Evolutionary conservation across 768 basidiomycete genomes (phyloP).

Genomic region (Coprinopsis sp.): DNA sequence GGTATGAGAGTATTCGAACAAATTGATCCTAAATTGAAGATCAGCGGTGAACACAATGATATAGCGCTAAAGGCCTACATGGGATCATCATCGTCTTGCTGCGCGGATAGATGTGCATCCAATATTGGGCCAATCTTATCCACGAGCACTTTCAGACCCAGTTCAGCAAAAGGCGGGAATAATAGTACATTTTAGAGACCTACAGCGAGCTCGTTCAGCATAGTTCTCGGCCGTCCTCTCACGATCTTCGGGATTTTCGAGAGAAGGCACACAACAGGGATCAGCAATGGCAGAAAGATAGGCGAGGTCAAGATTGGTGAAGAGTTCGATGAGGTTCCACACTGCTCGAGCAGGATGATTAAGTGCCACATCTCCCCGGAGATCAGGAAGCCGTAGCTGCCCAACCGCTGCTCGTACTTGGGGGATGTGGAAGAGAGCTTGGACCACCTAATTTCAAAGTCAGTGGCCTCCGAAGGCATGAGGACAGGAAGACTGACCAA

Average conservation of each 20-base stretch:
- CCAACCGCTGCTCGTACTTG: slow-evolving; percentile 53
- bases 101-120: slow-evolving; percentile 39
- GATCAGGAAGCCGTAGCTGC: slow-evolving; percentile 25
- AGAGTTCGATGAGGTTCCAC: slow-evolving; percentile 60
- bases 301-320: slow-evolving; percentile 66
- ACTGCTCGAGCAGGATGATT: slow-evolving; percentile 35
- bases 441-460: slow-evolving; percentile 34
- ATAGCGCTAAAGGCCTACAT: slow-evolving; percentile 25
- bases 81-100: slow-evolving; percentile 28
- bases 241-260: slow-evolving; percentile 23
- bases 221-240: slow-evolving; percentile 22
- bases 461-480: slow-evolving; percentile 1
- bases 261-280: slow-evolving; percentile 42
- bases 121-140: slow-evolving; percentile 37
- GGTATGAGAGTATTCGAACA: slow-evolving; percentile 58
- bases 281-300: slow-evolving; percentile 53
- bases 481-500: slow-evolving; percentile 34
- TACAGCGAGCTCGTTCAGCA: slow-evolving; percentile 16
- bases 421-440: slow-evolving; percentile 64
- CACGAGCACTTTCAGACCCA: slow-evolving; percentile 42
- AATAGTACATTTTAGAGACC: neutral
- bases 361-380: slow-evolving; percentile 19
- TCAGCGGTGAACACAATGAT: slow-evolving; percentile 2
- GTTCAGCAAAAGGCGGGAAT: neutral
- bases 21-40: slow-evolving; percentile 23